These are phyloP conservation scores for Geoglossum glabrum DNA, from an alignment of 495 filamentous ascomycete species.

Conservation along the genomic window DNA sequence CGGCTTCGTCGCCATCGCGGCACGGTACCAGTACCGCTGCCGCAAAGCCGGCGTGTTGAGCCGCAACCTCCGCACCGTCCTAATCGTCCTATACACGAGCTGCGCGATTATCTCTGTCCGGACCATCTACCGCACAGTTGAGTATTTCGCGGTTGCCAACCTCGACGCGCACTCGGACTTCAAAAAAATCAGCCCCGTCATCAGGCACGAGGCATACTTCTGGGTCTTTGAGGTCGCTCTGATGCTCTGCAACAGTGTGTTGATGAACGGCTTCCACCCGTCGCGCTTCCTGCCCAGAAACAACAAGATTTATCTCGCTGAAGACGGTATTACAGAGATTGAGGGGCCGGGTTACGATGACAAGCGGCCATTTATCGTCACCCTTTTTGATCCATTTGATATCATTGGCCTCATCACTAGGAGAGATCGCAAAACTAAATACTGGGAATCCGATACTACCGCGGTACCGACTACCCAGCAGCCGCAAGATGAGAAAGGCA, in stretches of 20 bases:
- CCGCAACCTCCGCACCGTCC: neutral
- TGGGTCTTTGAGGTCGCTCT: slow-evolving; percentile 46
- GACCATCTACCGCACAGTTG: slow-evolving; percentile 46
- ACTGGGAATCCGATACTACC: too few species aligned
- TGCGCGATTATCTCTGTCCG: slow-evolving; percentile 37
- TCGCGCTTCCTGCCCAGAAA: slow-evolving; percentile 37
- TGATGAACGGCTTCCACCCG: slow-evolving; percentile 46
- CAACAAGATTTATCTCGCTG: slow-evolving; percentile 41
- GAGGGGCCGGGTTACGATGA: slow-evolving; percentile 43
- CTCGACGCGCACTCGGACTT: slow-evolving; percentile 11
- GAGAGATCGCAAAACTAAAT: slow-evolving; percentile 27
- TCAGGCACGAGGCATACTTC: slow-evolving; percentile 53
- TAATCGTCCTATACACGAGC: slow-evolving; percentile 31
- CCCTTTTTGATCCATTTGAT: slow-evolving; percentile 49
- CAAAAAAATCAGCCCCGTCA: slow-evolving; percentile 27
- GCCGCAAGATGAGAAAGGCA: too few species aligned
- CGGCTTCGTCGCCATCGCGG: neutral
- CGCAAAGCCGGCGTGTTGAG: neutral
- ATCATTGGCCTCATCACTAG: slow-evolving; percentile 33
- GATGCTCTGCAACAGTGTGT: slow-evolving; percentile 40
- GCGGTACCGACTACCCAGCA: too few species aligned
- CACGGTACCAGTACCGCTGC: neutral
- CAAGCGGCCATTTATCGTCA: slow-evolving; percentile 27
- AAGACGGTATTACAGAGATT: slow-evolving; percentile 45
- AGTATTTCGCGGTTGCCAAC: slow-evolving; percentile 31